These are phyloP conservation scores for Phytophthora kernoviae DNA, from an alignment of 352 stramenopile genomes.

Conservation along the genomic window DNA sequence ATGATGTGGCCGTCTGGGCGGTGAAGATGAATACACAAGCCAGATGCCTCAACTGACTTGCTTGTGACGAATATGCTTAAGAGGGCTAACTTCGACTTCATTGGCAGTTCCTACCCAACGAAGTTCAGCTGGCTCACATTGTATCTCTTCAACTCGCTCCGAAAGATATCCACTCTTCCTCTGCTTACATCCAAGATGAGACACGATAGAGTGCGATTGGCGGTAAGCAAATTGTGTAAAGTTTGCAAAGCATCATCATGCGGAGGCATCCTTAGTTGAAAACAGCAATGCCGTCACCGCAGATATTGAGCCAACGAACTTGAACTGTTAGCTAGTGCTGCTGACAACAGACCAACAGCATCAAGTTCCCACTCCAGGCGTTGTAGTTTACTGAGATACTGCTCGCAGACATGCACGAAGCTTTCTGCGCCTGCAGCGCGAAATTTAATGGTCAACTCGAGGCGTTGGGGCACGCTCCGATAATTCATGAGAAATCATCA, in stretches of 20 bases:
- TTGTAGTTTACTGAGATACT: neutral
- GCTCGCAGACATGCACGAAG: neutral
- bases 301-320: neutral
- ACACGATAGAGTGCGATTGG: neutral
- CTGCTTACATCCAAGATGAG: neutral
- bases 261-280: neutral
- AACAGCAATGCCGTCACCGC: neutral
- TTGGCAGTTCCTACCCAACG: neutral
- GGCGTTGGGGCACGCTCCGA: neutral
- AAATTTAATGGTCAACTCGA: neutral
- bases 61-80: neutral
- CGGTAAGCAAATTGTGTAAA: neutral
- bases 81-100: neutral
- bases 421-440: neutral
- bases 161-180: no score
- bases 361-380: conserved; percentile 1
- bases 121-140: neutral
- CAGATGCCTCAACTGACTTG: no score
- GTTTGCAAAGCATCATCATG: neutral
- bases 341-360: neutral
- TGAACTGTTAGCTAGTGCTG: neutral
- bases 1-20: neutral
- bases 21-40: neutral
- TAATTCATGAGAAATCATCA: neutral
- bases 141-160: no score